Conservation (phyloP, 306 rosid genomes). For the Glycine tomentella region DNA sequence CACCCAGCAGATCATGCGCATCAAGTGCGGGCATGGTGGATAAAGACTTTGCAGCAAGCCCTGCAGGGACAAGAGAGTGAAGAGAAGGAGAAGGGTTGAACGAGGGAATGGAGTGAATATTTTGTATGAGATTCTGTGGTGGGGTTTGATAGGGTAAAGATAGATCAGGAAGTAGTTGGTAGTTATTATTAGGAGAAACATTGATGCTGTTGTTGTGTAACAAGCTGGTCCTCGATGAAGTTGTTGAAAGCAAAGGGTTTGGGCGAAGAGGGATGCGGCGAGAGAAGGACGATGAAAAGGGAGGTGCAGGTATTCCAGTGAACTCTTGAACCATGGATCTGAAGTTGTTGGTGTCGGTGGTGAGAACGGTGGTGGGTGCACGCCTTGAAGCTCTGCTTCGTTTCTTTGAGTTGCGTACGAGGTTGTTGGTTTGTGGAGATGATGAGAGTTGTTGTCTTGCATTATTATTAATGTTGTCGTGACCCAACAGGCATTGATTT, state of each 20-base stretch:
- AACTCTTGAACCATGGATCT: constrained; percentile 98
- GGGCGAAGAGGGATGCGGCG: constrained; percentile 40
- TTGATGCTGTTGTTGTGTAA: not conserved
- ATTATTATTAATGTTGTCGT: not conserved
- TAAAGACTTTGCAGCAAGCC: not conserved
- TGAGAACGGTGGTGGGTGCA: constrained; percentile 94
- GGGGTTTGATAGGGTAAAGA: constrained; percentile 18
- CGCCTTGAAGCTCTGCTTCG: constrained; percentile 86
- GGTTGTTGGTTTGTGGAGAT: too few species aligned
- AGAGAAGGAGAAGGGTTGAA: constrained; percentile 19
- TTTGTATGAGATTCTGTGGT: constrained; percentile 52
- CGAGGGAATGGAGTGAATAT: constrained; percentile 29
- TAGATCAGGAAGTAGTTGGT: too few species aligned
- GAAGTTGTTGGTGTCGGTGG: constrained; percentile 90
- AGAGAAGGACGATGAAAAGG: constrained; percentile 67
- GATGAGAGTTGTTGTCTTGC: not conserved
- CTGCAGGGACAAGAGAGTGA: not conserved
- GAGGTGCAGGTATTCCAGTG: constrained; percentile 92
- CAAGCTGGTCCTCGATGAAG: constrained; percentile 43
- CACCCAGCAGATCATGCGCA: not conserved
- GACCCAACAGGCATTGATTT: not conserved
- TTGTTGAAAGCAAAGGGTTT: constrained; percentile 37
- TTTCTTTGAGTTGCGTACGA: constrained; percentile 60
- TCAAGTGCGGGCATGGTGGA: not conserved
- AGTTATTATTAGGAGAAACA: too few species aligned